Conservation (phyloP, 2,329 filamentous ascomycete species). For the Sporothrix curviconia region DNA sequence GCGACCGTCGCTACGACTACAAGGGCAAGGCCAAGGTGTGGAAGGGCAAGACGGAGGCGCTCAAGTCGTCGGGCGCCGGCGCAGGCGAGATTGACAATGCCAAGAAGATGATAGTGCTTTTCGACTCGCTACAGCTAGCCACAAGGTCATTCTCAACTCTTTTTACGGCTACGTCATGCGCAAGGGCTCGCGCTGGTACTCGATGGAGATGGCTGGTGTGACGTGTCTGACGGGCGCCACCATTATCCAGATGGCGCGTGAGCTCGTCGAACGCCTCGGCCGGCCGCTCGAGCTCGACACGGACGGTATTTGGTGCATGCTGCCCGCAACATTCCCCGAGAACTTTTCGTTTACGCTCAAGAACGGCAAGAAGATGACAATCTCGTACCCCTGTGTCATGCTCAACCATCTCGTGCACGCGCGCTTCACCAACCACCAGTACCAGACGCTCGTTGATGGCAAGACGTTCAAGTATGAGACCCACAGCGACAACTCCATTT, state of each 20-base stretch:
- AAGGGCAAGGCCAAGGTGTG: slow-evolving; percentile 97
- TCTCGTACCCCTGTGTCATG: slow-evolving; percentile 98
- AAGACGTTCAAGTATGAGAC: slow-evolving; percentile 86
- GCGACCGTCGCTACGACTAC: slow-evolving; percentile 96
- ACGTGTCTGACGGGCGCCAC: slow-evolving; percentile 93
- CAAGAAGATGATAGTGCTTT: slow-evolving; percentile 98
- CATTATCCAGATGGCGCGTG: slow-evolving; percentile 93
- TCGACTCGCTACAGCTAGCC: slow-evolving; percentile 94
- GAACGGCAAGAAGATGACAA: slow-evolving; percentile 91
- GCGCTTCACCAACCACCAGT: slow-evolving; percentile 94
- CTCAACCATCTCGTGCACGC: slow-evolving; percentile 94
- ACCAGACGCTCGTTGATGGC: slow-evolving; percentile 79
- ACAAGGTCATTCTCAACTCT: slow-evolving; percentile 98
- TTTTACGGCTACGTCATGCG: slow-evolving; percentile 99
- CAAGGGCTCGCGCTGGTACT: slow-evolving; percentile 98
- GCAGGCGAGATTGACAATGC: slow-evolving; percentile 77
- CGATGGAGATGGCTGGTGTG: slow-evolving; percentile 97
- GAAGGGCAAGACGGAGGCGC: slow-evolving; percentile 88
- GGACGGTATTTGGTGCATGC: slow-evolving; percentile 99
- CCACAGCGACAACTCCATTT: slow-evolving; percentile 97
- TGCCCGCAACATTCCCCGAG: slow-evolving; percentile 91
- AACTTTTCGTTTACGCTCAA: slow-evolving; percentile 93
- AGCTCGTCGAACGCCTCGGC: slow-evolving; percentile 87
- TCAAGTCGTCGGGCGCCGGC: slow-evolving; percentile 76
- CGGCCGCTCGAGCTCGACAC: slow-evolving; percentile 92